These are phyloP conservation scores for Flaveria linearis DNA, from an alignment of 129 eudicot species.

Conservation along the genomic window DNA sequence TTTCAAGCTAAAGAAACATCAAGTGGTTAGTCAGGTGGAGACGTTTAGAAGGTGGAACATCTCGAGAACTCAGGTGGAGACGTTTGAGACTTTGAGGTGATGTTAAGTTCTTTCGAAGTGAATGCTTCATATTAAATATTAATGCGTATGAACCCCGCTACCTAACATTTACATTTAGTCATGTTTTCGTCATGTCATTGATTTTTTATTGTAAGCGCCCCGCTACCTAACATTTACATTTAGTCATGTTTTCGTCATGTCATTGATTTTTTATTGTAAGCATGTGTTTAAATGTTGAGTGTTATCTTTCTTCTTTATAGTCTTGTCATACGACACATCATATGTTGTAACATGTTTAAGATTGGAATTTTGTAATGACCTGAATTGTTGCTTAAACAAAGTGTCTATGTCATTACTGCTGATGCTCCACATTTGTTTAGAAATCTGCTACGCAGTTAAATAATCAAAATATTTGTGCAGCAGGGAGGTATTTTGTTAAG, in stretches of 20 bases:
- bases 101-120: constrained; percentile 6
- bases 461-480: too few relatives aligned
- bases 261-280: constrained; percentile 36
- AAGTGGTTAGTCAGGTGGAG: too few relatives aligned
- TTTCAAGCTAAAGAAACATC: too few relatives aligned
- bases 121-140: neutral
- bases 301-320: constrained; percentile 4
- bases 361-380: constrained; percentile 33
- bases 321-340: constrained; percentile 20
- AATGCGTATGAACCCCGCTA: constrained; percentile 23
- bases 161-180: constrained; percentile 28
- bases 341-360: constrained; percentile 36
- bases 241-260: constrained; percentile 32
- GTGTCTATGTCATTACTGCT: too few relatives aligned
- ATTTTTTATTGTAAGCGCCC: constrained; percentile 33
- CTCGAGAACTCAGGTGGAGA: constrained; percentile 67
- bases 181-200: constrained; percentile 33
- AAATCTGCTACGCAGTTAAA: too few relatives aligned
- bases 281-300: constrained; percentile 36
- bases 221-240: constrained; percentile 24
- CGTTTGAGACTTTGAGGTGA: constrained; percentile 37
- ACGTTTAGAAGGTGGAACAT: constrained; percentile 44
- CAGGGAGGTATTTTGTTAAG: too few relatives aligned
- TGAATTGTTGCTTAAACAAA: constrained; percentile 33
- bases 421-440: too few relatives aligned